Evolutionary conservation across 495 filamentous ascomycete species (phyloP).

Genomic region (Xylaria flabelliformis): DNA sequence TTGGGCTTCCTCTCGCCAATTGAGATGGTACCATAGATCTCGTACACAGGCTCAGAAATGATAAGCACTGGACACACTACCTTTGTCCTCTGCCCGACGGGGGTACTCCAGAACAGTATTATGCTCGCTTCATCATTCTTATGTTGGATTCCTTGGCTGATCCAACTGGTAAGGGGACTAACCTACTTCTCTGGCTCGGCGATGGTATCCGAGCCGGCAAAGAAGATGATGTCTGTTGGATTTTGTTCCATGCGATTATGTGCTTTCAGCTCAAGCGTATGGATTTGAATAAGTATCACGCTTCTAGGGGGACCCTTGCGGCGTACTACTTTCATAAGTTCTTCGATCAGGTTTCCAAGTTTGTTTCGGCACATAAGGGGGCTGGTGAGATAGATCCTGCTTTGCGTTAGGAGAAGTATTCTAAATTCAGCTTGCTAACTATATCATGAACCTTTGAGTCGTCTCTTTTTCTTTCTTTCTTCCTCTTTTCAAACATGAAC

Average conservation of each 20-base stretch:
- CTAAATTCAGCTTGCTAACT: background rate
- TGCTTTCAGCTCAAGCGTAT: constrained; percentile 38
- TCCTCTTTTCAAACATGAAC: background rate
- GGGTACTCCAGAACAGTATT: constrained; percentile 26
- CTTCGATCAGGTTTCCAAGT: background rate
- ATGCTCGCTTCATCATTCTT: constrained; percentile 31
- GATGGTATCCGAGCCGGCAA: background rate
- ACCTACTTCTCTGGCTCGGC: constrained; percentile 29
- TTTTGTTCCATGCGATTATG: constrained; percentile 36
- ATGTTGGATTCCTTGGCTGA: constrained; percentile 10
- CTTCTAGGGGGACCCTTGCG: background rate
- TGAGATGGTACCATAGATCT: constrained; percentile 24
- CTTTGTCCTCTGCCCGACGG: background rate
- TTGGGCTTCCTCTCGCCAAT: constrained; percentile 28
- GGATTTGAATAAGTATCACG: constrained; percentile 3
- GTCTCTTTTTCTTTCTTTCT: background rate
- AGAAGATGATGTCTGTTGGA: constrained; percentile 27
- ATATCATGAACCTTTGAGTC: background rate
- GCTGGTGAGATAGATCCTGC: background rate
- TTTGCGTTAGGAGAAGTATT: background rate
- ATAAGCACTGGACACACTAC: background rate
- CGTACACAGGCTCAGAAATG: background rate
- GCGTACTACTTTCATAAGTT: background rate
- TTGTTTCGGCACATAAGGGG: background rate
- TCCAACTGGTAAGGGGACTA: background rate